Conservation (phyloP, 2,329 filamentous ascomycete genomes). For the Fusarium equiseti region DNA sequence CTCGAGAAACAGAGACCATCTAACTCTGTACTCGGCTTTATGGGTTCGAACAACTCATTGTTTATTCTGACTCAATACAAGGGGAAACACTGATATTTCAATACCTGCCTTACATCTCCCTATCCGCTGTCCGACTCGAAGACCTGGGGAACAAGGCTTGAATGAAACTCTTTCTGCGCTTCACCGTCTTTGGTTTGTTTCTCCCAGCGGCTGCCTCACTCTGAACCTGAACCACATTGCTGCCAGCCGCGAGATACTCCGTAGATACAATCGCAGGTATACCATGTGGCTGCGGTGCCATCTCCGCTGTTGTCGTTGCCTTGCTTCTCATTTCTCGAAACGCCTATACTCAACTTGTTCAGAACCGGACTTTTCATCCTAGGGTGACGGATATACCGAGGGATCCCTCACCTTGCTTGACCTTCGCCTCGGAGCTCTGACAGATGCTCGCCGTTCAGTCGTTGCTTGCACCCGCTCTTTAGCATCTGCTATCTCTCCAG, state of each 20-base stretch:
- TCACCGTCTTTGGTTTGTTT: conserved; percentile 42
- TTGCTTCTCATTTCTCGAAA: conserved; percentile 17
- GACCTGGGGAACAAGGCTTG: conserved; percentile 54
- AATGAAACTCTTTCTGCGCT: conserved; percentile 61
- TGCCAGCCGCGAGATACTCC: background rate
- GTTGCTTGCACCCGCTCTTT: conserved; percentile 8
- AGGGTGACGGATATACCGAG: no score
- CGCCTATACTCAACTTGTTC: conserved; percentile 10
- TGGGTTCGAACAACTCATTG: no score
- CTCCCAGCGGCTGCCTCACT: background rate
- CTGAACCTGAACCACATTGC: background rate
- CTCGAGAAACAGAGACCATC: background rate
- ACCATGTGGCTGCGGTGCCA: background rate
- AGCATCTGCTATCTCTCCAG: conserved; percentile 66
- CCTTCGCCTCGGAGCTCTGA: conserved; percentile 27
- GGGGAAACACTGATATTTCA: no score
- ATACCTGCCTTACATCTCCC: background rate
- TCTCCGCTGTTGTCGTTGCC: background rate
- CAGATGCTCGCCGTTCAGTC: conserved; percentile 10
- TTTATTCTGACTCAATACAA: background rate
- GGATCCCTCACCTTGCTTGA: conserved; percentile 33
- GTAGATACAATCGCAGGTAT: background rate
- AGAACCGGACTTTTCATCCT: background rate
- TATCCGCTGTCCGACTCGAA: conserved; percentile 5
- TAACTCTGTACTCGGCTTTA: background rate